phyloP scores from a whole-genome alignment of 306 rosid genomes.

The Datisca glomerata region DNA sequence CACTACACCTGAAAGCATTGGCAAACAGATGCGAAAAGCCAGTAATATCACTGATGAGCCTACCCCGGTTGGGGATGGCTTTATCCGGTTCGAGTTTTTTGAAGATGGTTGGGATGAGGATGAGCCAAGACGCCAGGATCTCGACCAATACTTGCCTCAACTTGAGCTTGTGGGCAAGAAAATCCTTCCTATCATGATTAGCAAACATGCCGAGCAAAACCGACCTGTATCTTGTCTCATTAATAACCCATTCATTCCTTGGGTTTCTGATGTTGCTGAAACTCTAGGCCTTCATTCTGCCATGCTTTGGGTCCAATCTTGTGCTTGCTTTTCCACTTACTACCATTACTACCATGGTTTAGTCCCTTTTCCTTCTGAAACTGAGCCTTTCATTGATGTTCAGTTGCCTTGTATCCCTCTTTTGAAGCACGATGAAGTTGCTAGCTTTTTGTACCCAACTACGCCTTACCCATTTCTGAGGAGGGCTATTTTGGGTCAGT shows the following conservation, averaged over 20 bases:
- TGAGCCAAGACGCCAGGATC: slow-evolving; percentile 12
- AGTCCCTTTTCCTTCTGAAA: slow-evolving; percentile 9
- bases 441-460: slow-evolving; percentile 13
- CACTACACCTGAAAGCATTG: slow-evolving; percentile 24
- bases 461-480: not conserved
- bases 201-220: slow-evolving; percentile 12
- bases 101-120: slow-evolving; percentile 30
- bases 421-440: slow-evolving; percentile 11
- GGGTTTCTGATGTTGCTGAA: slow-evolving; percentile 12
- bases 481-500: slow-evolving; percentile 4
- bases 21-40: slow-evolving; percentile 27
- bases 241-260: slow-evolving; percentile 16
- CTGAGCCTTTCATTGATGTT: slow-evolving; percentile 3
- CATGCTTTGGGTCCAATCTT: slow-evolving; percentile 21
- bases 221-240: slow-evolving; percentile 28
- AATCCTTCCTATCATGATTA: slow-evolving; percentile 16
- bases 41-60: slow-evolving; percentile 21
- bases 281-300: slow-evolving; percentile 9
- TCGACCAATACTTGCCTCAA: slow-evolving; percentile 7
- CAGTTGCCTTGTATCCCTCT: slow-evolving; percentile 5
- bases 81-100: slow-evolving; percentile 42
- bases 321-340: slow-evolving; percentile 12
- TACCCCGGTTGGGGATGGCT: slow-evolving; percentile 35
- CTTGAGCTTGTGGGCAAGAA: slow-evolving; percentile 27
- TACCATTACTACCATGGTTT: slow-evolving; percentile 2